Evolutionary conservation across 371 early-diverging fungal species (phyloP).

Genomic region (Rhizopus sp.): DNA sequence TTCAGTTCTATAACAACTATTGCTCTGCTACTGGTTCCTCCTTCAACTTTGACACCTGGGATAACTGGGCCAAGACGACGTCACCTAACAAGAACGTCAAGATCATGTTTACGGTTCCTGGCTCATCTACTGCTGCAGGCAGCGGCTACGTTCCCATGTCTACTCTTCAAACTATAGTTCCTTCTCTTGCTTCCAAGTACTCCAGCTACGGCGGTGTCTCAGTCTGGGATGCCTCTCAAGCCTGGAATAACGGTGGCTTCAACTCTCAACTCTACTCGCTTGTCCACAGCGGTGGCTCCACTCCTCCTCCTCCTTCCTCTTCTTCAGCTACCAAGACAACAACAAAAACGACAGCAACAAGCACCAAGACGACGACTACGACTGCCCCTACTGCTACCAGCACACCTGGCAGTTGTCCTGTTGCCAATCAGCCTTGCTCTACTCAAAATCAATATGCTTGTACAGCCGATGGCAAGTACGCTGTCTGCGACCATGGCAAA

Average conservation of each 20-base stretch:
- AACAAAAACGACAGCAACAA: not conserved
- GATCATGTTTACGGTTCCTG: constrained; percentile 64
- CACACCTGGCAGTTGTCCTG: constrained; percentile 15
- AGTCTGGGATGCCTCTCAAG: constrained; percentile 65
- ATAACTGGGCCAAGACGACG: constrained; percentile 56
- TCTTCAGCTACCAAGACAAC: not conserved
- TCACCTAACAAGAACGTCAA: constrained; percentile 63
- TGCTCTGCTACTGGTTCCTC: constrained; percentile 54
- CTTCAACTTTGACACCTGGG: constrained; percentile 69
- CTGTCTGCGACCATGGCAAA: constrained; percentile 29
- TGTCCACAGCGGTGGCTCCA: constrained; percentile 16
- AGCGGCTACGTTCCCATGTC: constrained; percentile 57
- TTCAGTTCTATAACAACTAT: constrained; percentile 79
- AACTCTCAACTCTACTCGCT: constrained; percentile 25
- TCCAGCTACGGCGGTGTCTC: constrained; percentile 68
- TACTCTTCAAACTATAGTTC: constrained; percentile 36
- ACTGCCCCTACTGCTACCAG: constrained; percentile 11
- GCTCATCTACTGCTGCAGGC: constrained; percentile 60
- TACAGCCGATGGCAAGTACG: constrained; percentile 20
- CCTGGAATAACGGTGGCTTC: constrained; percentile 41
- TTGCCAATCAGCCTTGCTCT: constrained; percentile 21
- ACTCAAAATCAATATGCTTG: constrained; percentile 25
- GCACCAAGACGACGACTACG: constrained; percentile 4
- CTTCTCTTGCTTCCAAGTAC: constrained; percentile 39
- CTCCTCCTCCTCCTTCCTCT: constrained; percentile 9